These are phyloP conservation scores for Massospora cicadina DNA, from an alignment of 371 early-diverging fungal genomes.

Conservation along the genomic window DNA sequence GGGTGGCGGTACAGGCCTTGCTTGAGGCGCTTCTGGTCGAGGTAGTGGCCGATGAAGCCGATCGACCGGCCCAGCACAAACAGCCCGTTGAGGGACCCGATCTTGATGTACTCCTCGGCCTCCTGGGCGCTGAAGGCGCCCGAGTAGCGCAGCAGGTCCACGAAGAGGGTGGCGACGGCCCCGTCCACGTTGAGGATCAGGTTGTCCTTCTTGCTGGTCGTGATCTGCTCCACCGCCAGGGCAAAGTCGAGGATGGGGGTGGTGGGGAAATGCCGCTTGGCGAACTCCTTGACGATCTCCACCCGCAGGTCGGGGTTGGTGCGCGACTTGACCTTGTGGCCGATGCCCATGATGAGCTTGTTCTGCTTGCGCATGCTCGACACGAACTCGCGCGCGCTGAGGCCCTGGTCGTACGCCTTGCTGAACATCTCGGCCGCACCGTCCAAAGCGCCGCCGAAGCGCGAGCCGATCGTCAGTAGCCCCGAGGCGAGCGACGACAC, in stretches of 20 bases:
- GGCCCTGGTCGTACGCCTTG: slow-evolving; percentile 69
- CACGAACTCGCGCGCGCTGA: slow-evolving; percentile 82
- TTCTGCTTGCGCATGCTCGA: slow-evolving; percentile 78
- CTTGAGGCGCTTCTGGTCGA: slow-evolving; percentile 95
- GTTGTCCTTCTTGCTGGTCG: slow-evolving; percentile 95
- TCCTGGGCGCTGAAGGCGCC: slow-evolving; percentile 89
- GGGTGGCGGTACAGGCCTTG: slow-evolving; percentile 94
- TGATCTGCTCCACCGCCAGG: slow-evolving; percentile 82
- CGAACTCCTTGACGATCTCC: slow-evolving; percentile 80
- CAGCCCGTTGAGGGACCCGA: slow-evolving; percentile 91
- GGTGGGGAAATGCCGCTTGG: slow-evolving; percentile 71
- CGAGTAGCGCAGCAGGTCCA: slow-evolving; percentile 80
- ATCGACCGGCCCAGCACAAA: slow-evolving; percentile 91
- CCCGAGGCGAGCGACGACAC: slow-evolving; percentile 87
- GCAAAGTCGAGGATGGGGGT: slow-evolving; percentile 86
- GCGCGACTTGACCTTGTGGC: slow-evolving; percentile 97
- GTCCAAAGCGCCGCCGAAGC: slow-evolving; percentile 94
- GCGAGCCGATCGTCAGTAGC: slow-evolving; percentile 83
- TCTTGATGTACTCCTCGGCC: slow-evolving; percentile 89
- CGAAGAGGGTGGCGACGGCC: slow-evolving; percentile 88
- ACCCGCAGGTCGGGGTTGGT: slow-evolving; percentile 97
- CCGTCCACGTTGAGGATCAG: slow-evolving; percentile 95
- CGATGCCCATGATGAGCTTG: slow-evolving; percentile 86
- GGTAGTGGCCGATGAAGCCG: slow-evolving; percentile 90
- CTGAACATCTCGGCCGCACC: slow-evolving; percentile 87